Base-by-base conservation (phyloP, 192 early-diverging fungal species). In the Coemansia sp. region DNA sequence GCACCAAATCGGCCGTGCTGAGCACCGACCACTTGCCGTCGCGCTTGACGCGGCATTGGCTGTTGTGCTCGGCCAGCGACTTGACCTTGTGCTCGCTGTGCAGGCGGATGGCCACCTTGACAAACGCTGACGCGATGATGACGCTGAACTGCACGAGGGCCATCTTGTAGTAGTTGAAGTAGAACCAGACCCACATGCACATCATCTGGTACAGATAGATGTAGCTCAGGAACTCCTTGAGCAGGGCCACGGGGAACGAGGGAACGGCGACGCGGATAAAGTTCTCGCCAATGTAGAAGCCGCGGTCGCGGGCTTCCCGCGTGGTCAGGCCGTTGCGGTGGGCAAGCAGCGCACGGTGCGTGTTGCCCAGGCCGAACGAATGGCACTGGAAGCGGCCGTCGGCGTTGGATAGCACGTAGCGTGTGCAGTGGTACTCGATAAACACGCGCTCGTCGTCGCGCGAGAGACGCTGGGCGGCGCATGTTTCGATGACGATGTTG, bases 361-460 rank as follows among this genome's bases (percentile, higher is more conserved):
- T 87, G n/a, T 69, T 64, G 27, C 88, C 90, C 35, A 92, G 73
- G 8, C 70, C 58, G 54, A 84, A 86, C 32, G 71, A 58, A 69
- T 82, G 81, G 32, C 86, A 84, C 42, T 80, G 83, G 69, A 89
- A 92, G 7, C 28, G 22, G 32, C 60, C 68, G 10, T 69, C 52
- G 18, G 62, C 60, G 9, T 74, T 60, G 53, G 85, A 81, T 60
- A 83, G 85, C 23, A 92, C 85, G 59, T 93, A 93, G 28, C 90
- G 85, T 28, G 89, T 86, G 73, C 88, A 91, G 65, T 89, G 86
- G 64, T 86, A 87, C 73, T 92, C 89, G 60, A 93, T 85, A 63
- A 82, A 93, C 10, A 68, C 66, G 16, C 64, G 53, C 52, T 22
- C 20, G 16, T 71, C 68, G 7, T 73, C 77, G 14, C 69, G 69